Evolutionary conservation across 345 rosid genomes (phyloP).

Genomic region (Noccaea caerulescens): DNA sequence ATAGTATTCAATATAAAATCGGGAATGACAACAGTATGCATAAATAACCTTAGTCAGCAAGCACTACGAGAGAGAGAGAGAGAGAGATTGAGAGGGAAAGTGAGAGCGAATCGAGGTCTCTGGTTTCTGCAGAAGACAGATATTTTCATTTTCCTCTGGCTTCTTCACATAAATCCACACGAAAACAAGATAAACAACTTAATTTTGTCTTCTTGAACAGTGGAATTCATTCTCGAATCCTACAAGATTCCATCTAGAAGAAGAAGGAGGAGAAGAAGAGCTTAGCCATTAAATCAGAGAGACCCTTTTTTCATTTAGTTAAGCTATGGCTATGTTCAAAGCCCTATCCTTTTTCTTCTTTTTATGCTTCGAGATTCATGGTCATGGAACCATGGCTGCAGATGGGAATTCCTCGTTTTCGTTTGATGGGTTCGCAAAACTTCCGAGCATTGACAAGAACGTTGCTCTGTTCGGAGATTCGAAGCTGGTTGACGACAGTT

Average conservation of each 20-base stretch:
- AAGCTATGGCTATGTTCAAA: constrained; percentile 36
- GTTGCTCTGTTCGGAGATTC: constrained; percentile 70
- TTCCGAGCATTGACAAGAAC: constrained; percentile 53
- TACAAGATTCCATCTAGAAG: constrained; percentile 28
- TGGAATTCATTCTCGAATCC: constrained; percentile 23
- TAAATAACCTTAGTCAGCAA: constrained; percentile 27
- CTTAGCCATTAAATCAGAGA: constrained; percentile 34
- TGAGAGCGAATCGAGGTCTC: constrained; percentile 43
- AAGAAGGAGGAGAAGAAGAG: not conserved
- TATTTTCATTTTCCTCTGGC: not conserved
- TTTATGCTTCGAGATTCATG: constrained; percentile 44
- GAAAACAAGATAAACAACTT: constrained; percentile 3
- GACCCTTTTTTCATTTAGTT: constrained; percentile 44
- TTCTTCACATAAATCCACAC: constrained; percentile 21
- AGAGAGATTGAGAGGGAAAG: constrained; percentile 11
- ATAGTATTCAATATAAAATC: not conserved
- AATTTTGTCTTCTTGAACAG: not conserved
- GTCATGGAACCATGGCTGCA: constrained; percentile 39
- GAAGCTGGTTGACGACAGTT: constrained; percentile 50
- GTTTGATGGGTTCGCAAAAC: constrained; percentile 52
- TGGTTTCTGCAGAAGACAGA: constrained; percentile 53
- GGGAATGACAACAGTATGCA: constrained; percentile 13
- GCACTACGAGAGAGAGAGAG: constrained; percentile 1
- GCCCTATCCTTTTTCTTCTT: constrained; percentile 42
- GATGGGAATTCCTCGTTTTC: constrained; percentile 51